These are phyloP conservation scores for Suillus variegatus DNA, from an alignment of 768 basidiomycete species.

Conservation along the genomic window DNA sequence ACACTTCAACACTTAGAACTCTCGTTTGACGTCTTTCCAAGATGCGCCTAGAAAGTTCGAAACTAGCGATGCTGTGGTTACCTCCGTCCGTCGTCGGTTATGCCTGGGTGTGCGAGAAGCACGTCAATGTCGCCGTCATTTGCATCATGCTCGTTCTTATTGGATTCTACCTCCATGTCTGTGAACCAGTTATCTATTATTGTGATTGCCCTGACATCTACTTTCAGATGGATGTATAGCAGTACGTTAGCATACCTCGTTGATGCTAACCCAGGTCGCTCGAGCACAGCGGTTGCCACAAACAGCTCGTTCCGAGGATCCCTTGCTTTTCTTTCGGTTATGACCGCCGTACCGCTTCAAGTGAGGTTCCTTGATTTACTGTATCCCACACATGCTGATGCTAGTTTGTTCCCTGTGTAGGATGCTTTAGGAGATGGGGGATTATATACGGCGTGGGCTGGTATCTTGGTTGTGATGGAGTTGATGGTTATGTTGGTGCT, in stretches of 20 bases:
- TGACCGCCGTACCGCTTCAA: slow-evolving; percentile 75
- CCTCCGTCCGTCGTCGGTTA: slow-evolving; percentile 67
- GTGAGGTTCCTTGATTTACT: slow-evolving; percentile 16
- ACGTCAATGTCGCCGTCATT: slow-evolving; percentile 63
- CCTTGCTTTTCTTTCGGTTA: slow-evolving; percentile 68
- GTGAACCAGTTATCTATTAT: slow-evolving; percentile 22
- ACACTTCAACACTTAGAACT: background rate
- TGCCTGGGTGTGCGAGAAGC: slow-evolving; percentile 72
- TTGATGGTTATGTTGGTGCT: slow-evolving; percentile 58
- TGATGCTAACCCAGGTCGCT: slow-evolving; percentile 82
- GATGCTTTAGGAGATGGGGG: slow-evolving; percentile 78
- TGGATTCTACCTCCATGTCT: slow-evolving; percentile 77
- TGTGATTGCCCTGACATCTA: slow-evolving; percentile 4
- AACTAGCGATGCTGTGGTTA: slow-evolving; percentile 50
- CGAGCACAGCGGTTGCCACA: slow-evolving; percentile 69
- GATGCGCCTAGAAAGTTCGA: slow-evolving; percentile 74
- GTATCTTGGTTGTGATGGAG: slow-evolving; percentile 53
- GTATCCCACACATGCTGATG: background rate
- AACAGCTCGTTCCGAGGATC: slow-evolving; percentile 79
- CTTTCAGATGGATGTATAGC: slow-evolving; percentile 55
- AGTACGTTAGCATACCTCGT: slow-evolving; percentile 83
- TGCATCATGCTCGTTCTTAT: slow-evolving; percentile 71
- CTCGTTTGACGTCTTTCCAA: slow-evolving; percentile 25
- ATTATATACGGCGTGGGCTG: slow-evolving; percentile 69
- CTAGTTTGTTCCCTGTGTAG: slow-evolving; percentile 31